These are phyloP conservation scores for Astrothelium subdiscretum DNA, from an alignment of 495 filamentous ascomycete genomes.

Conservation along the genomic window DNA sequence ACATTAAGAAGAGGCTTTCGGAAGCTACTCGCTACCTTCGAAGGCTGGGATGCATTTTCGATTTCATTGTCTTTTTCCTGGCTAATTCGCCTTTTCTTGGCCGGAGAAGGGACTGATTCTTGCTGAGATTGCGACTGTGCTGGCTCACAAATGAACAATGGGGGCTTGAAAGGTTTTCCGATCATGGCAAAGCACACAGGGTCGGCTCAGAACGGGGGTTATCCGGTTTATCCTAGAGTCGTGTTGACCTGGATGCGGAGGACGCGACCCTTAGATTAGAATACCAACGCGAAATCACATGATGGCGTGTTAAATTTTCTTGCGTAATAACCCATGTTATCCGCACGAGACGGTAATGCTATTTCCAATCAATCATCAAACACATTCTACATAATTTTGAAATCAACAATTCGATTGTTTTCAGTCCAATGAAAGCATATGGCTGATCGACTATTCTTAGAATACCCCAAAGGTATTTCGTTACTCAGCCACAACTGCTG, in stretches of 20 bases:
- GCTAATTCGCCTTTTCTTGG: constrained; percentile 27
- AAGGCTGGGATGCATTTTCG: background rate
- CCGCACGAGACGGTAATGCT: background rate
- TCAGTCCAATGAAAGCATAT: too few relatives aligned
- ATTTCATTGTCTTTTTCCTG: constrained; percentile 8
- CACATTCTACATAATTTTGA: too few relatives aligned
- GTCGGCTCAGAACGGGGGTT: too few relatives aligned
- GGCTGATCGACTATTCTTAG: too few relatives aligned
- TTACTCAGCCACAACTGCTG: too few relatives aligned
- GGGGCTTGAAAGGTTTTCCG: constrained; percentile 16
- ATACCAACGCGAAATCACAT: background rate
- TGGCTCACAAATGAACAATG: constrained; percentile 4
- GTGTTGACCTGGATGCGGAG: background rate
- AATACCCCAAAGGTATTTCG: too few relatives aligned
- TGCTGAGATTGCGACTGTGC: background rate
- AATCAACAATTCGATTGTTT: too few relatives aligned
- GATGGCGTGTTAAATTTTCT: background rate
- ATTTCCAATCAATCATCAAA: too few relatives aligned
- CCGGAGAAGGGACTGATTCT: constrained; percentile 11
- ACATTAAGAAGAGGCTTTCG: background rate
- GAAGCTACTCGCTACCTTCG: background rate
- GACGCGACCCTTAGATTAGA: background rate
- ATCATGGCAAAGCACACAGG: background rate
- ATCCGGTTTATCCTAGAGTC: too few relatives aligned
- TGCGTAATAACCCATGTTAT: too few relatives aligned